A percentile compares a stretch with the other conserved stretches of the same genome.
Evolutionary conservation across 306 rosid species (phyloP).

Genomic region (Sesbania bispinosa): DNA sequence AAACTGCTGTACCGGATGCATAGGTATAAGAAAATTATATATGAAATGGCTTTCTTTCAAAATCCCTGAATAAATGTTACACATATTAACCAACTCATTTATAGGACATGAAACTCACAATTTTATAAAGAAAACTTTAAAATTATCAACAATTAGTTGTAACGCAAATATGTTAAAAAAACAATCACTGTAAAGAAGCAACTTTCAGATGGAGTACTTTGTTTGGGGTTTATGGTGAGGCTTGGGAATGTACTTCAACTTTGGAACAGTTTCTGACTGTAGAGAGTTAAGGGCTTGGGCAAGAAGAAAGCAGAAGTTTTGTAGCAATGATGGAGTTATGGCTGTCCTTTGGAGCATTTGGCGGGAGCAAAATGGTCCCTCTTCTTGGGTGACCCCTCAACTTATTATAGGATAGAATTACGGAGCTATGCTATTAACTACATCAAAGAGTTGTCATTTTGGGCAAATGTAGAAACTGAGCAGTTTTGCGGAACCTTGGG

Average conservation of each 20-base stretch:
- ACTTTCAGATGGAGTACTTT: too few relatives aligned
- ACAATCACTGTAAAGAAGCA: neutral
- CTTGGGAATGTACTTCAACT: too few relatives aligned
- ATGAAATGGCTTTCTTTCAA: neutral
- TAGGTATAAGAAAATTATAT: conserved; percentile 3
- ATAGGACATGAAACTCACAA: neutral
- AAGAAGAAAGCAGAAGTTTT: too few relatives aligned
- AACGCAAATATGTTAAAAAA: neutral
- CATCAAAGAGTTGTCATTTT: neutral
- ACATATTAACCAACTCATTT: neutral
- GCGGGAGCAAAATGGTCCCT: too few relatives aligned
- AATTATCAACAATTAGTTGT: neutral
- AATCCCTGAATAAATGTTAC: neutral
- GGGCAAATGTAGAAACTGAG: neutral
- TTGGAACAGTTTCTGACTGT: too few relatives aligned
- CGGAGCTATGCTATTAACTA: neutral
- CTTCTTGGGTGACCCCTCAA: too few relatives aligned
- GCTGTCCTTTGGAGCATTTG: too few relatives aligned
- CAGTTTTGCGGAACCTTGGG: conserved; percentile 1
- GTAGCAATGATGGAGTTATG: too few relatives aligned
- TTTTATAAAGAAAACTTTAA: neutral
- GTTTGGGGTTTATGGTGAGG: too few relatives aligned
- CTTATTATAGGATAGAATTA: neutral
- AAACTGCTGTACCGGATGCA: neutral
- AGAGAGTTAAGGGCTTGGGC: too few relatives aligned